A percentile compares a stretch with the other conserved stretches of the same genome.
Conservation (phyloP, 192 early-diverging fungal species). For the Rhizophagus prolifer region DNA sequence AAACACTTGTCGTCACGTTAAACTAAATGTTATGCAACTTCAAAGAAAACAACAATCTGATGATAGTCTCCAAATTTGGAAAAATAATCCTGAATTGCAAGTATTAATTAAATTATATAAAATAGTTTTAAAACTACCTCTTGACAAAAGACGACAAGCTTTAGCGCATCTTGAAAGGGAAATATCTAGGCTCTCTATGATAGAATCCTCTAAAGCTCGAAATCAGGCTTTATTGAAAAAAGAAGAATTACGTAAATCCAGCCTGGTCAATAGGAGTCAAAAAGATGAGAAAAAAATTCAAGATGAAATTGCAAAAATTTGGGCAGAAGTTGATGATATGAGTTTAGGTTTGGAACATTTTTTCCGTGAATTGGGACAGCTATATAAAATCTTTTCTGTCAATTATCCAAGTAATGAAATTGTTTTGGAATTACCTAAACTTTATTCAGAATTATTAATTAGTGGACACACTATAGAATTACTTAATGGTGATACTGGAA, state of each 20-base stretch:
- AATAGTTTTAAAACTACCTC: conserved; percentile 1
- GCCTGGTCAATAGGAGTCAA: neutral
- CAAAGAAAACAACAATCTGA: conserved; percentile 9
- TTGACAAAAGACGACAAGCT: conserved; percentile 6
- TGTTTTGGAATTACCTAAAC: conserved; percentile 18
- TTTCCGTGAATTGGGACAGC: conserved; percentile 28
- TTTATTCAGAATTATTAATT: conserved; percentile 25
- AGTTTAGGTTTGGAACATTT: conserved; percentile 22
- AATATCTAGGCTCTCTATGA: conserved; percentile 9
- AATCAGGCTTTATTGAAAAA: conserved; percentile 7
- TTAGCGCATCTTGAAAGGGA: conserved; percentile 27
- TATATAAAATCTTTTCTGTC: neutral
- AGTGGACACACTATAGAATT: conserved; percentile 25
- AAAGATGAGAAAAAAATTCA: conserved; percentile 1
- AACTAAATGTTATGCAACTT: conserved; percentile 20
- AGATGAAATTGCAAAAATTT: conserved; percentile 20
- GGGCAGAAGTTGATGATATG: conserved; percentile 22
- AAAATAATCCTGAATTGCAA: conserved; percentile 10
- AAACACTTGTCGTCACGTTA: conserved; percentile 16
- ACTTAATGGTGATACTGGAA: conserved; percentile 22
- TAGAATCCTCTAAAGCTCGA: conserved; percentile 18
- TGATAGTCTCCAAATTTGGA: conserved; percentile 18
- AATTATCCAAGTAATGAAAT: neutral
- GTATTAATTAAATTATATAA: neutral
- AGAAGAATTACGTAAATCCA: conserved; percentile 18